Conservation (phyloP, 495 filamentous ascomycete genomes). For the Neurospora sp. region DNA sequence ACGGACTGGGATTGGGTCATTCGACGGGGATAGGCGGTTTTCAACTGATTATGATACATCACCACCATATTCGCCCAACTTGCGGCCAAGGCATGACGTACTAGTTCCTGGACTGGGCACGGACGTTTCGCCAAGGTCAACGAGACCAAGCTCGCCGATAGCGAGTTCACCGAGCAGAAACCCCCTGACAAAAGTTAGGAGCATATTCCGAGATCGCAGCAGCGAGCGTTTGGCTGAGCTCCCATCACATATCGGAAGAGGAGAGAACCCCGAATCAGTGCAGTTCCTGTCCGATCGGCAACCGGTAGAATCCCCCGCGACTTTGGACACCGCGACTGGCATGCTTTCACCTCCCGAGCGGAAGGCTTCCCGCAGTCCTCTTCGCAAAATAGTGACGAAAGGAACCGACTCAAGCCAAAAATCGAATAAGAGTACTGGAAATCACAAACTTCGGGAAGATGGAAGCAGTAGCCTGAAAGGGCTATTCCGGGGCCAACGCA, state of each 20-base stretch:
- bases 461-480: conserved; percentile 27
- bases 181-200: conserved; percentile 34
- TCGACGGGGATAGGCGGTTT: conserved; percentile 13
- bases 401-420: conserved; percentile 26
- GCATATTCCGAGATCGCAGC: conserved; percentile 39
- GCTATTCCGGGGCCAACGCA: conserved; percentile 35
- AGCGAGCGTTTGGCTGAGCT: conserved; percentile 24
- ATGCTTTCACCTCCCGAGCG: conserved; percentile 17
- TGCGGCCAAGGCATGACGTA: conserved; percentile 20
- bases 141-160: conserved; percentile 18
- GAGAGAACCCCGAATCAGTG: conserved; percentile 6
- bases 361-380: conserved; percentile 28
- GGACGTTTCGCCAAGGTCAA: conserved; percentile 34
- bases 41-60: conserved; percentile 35
- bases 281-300: conserved; percentile 8
- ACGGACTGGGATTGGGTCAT: conserved; percentile 27
- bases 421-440: conserved; percentile 29
- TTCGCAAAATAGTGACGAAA: conserved; percentile 19
- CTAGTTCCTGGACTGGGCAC: conserved; percentile 28
- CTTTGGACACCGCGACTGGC: conserved; percentile 6
- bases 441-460: conserved; percentile 32
- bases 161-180: conserved; percentile 30
- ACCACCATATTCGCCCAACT: conserved; percentile 28
- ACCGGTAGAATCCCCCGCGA: conserved; percentile 11
- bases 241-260: conserved; percentile 14